Base-by-base conservation (phyloP, 371 early-diverging fungal species). In the Zychaea mexicana region DNA sequence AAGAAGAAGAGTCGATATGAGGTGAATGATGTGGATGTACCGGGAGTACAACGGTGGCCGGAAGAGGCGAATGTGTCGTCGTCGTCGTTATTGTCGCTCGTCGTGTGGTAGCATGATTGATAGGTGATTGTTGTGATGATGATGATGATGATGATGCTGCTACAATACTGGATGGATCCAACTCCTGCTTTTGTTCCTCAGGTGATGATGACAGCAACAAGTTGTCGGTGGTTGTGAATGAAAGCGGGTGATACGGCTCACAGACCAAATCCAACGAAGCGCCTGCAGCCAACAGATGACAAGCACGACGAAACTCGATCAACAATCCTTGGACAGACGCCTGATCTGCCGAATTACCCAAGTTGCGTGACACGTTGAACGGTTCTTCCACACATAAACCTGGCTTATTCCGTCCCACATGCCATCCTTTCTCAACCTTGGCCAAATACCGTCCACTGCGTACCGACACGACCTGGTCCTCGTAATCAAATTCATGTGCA, bases 311-410 rank as follows among this genome's bases (percentile, higher is more conserved):
- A 67, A 94, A 91, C 71, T 96, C 97, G 19, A 73, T 64, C 38
- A 86, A 73, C 49, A 96, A 65, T 1, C 95, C 95, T 30, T 79
- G 79, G 0, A 94, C 89, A 13, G 91, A 86, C 0, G 85, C 76
- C 27, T 74, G 82, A 73, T 96, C 94, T 1, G 94, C 94, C 21
- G 92, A 91, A 66, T 96, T 95, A 0, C 93, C 96, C 2, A 96
- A 79, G 64, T 96, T 96, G 33, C 95, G 83, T 32, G 82, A 77
- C 0, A 89, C 85, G 62, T 90, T 88, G 68, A 96, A 92, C 1
- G 96, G 96, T 70, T 95, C 95, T 67, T 96, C 96, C 13, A 96
- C 86, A 70, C 96, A 93, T 19, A 96, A 73, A 49, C 88, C 76
- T 57, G 84, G 69, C 61, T 83, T 84, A 52, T 52, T 24, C 22